Conservation (phyloP, 495 filamentous ascomycete species). For the Daldinia grandis region DNA sequence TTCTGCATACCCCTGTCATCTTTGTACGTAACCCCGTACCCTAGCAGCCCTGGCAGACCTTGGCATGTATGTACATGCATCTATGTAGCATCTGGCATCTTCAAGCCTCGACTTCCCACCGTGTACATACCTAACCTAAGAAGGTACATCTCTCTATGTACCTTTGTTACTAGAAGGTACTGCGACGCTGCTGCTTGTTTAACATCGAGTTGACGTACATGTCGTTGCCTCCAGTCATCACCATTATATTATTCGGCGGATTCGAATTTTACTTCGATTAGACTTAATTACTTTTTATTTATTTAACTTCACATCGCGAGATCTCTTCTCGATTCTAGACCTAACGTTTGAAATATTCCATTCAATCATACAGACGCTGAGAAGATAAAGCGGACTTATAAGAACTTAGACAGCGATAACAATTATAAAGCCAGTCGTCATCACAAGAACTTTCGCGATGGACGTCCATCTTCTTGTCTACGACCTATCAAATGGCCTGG, state of each 20-base stretch:
- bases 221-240: slow-evolving; percentile 22
- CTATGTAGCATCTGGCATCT: neutral
- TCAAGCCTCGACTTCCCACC: slow-evolving; percentile 4
- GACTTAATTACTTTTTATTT: neutral
- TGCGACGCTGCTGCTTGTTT: neutral
- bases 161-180: slow-evolving; percentile 25
- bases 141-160: slow-evolving; percentile 5
- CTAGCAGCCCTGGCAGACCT: neutral
- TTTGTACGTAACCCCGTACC: slow-evolving; percentile 5
- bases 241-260: neutral
- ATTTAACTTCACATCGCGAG: neutral
- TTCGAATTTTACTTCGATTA: neutral
- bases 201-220: slow-evolving; percentile 26
- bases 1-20: slow-evolving; percentile 7
- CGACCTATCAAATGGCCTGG: slow-evolving; percentile 82
- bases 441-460: slow-evolving; percentile 58
- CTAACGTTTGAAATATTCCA: neutral
- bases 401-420: neutral
- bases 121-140: no score
- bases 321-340: neutral
- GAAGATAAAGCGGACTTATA: neutral
- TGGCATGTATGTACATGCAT: slow-evolving; percentile 2
- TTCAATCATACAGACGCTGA: neutral
- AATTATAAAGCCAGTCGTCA: neutral
- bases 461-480: slow-evolving; percentile 93